Conservation (phyloP, 2,329 filamentous ascomycete genomes). For the Coniochaeta pulveracea region DNA sequence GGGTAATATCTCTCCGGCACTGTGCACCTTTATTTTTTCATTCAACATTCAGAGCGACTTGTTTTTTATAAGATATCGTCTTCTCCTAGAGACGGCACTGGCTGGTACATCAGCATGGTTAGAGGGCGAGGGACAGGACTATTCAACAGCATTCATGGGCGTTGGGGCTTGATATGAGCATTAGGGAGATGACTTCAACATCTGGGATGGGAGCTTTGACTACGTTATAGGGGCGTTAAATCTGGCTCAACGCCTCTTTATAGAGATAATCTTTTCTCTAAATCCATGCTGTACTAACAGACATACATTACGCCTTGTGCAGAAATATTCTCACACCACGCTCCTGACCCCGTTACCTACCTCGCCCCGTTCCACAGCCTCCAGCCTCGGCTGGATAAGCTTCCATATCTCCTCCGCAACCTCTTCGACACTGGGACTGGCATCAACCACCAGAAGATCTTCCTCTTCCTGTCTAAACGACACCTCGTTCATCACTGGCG, state of each 20-base stretch:
- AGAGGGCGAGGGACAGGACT: too few relatives aligned
- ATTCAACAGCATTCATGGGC: too few relatives aligned
- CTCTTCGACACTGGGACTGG: conserved; percentile 40
- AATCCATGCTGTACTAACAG: not conserved
- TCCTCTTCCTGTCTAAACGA: conserved; percentile 37
- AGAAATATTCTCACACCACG: conserved; percentile 22
- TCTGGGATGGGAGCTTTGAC: conserved; percentile 2
- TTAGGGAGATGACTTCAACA: conserved; percentile 2
- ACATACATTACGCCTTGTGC: not conserved
- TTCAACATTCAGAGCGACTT: too few relatives aligned
- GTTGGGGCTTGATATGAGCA: too few relatives aligned
- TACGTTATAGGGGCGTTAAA: conserved; percentile 1
- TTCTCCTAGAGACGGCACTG: too few relatives aligned
- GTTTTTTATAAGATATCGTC: too few relatives aligned
- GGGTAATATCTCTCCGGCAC: too few relatives aligned
- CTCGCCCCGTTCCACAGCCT: conserved; percentile 37
- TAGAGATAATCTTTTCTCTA: not conserved
- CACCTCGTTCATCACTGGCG: conserved; percentile 13
- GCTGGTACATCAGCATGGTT: too few relatives aligned
- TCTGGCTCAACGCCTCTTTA: not conserved
- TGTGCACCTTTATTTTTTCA: too few relatives aligned
- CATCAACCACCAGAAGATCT: conserved; percentile 43
- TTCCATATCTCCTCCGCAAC: conserved; percentile 46
- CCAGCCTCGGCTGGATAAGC: conserved; percentile 33
- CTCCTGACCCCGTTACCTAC: conserved; percentile 32